A percentile compares a stretch with the other conserved stretches of the same genome.
These are phyloP conservation scores for Pythium phragmiticola DNA, from an alignment of 352 stramenopile genomes.

Conservation along the genomic window DNA sequence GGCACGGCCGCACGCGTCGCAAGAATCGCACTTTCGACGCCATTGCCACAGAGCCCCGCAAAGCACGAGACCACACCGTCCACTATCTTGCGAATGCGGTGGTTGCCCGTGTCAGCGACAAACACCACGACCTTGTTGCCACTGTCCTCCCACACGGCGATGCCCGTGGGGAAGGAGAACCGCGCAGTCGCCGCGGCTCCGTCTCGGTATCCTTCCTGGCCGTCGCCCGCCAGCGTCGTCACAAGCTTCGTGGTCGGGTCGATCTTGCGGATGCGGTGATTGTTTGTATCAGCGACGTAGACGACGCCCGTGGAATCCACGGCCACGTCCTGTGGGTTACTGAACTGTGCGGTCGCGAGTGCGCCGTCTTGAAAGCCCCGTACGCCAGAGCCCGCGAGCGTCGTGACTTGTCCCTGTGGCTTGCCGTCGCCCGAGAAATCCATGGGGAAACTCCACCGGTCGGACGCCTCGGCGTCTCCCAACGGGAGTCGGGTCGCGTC, in stretches of 20 bases:
- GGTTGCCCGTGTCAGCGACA: slow-evolving; percentile 81
- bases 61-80: slow-evolving; percentile 82
- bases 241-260: slow-evolving; percentile 45
- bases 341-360: slow-evolving; percentile 74
- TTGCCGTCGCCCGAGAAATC: slow-evolving; percentile 48
- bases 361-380: slow-evolving; percentile 81
- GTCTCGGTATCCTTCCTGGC: slow-evolving; percentile 45
- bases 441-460: slow-evolving; percentile 62
- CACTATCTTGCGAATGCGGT: slow-evolving; percentile 73
- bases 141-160: slow-evolving; percentile 58
- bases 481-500: slow-evolving; percentile 20
- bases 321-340: slow-evolving; percentile 87
- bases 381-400: slow-evolving; percentile 82
- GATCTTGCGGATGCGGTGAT: slow-evolving; percentile 91
- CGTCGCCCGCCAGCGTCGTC: slow-evolving; percentile 57
- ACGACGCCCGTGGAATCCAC: slow-evolving; percentile 91
- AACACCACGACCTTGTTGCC: slow-evolving; percentile 42
- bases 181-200: slow-evolving; percentile 37
- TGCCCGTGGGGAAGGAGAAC: slow-evolving; percentile 71
- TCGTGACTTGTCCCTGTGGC: slow-evolving; percentile 89
- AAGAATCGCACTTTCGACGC: slow-evolving; percentile 57
- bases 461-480: slow-evolving; percentile 46
- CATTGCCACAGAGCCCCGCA: slow-evolving; percentile 82
- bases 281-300: slow-evolving; percentile 95
- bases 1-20: slow-evolving; percentile 43